Evolutionary conservation across 1,284 basidiomycete species (phyloP), one percentile per base, ranked within the genome.

Genomic region (Thecaphora thlaspeos): DNA sequence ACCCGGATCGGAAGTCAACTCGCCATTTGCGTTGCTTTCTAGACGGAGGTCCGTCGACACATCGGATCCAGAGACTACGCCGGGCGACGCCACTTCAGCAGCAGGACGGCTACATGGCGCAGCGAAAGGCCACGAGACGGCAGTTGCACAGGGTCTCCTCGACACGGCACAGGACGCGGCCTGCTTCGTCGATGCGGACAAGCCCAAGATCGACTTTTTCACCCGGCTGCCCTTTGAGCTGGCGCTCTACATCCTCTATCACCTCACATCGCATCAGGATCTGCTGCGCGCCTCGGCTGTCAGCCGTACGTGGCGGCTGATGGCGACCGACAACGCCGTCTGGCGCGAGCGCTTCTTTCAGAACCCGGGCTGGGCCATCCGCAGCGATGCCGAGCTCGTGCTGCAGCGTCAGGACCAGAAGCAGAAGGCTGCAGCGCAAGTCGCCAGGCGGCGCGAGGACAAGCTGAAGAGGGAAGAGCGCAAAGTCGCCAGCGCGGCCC

Each of bases 321-420:
- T 63, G 7, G 62, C 61, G 2, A 39, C 52, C 54, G 58, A 65
- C 21, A 50, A 51, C 36, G 32, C 42, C 2, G 52, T 71, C 2
- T 71, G 70, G 70, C 50, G 59, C 3, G 45, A 51, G 18, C 28
- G 55, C n/a, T 71, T 68, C 54, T 60, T 62, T 26, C 45, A 42
- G 1, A 41, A 50, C 7, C 57, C 58, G 0, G 67, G 64, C 9
- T 71, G 70, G 70, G 51, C 56, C 3, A 62, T 69, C 9, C 43
- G 67, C 1, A 57, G 60, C 34, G 61, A 64, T n/a, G 61, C 68
- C 17, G 58, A 61, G 22, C 15, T 56, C 7, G 55, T 67, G 10
- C 45, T 68, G 12, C 45, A 55, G 46, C 55, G 57, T 21, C 61
- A 60, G n/a, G 48, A 46, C 15, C 51, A 1, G 43, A 45, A 15